Percentiles rank a stretch among this genome's conserved stretches.
These are phyloP conservation scores for Cryoendolithus antarcticus DNA, from an alignment of 2,329 filamentous ascomycete species.

Conservation along the genomic window DNA sequence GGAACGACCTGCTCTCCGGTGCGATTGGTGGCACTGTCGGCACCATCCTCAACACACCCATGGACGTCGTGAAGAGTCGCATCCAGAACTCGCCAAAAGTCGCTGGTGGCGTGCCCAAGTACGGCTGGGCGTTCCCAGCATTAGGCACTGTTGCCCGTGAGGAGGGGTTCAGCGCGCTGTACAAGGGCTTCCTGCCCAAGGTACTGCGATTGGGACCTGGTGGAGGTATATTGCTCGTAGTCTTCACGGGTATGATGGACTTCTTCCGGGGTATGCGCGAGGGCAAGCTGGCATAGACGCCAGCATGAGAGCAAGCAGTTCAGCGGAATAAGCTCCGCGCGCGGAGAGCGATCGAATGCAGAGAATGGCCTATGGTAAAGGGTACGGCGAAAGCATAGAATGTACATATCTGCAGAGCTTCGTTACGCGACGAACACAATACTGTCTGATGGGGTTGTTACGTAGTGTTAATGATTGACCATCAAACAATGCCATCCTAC, in stretches of 20 bases:
- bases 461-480: no score
- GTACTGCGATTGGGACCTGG: slow-evolving; percentile 66
- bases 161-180: slow-evolving; percentile 82
- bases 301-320: no score
- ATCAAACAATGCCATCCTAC: no score
- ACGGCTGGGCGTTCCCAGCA: slow-evolving; percentile 95
- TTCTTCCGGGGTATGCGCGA: slow-evolving; percentile 67
- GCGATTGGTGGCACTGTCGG: slow-evolving; percentile 78
- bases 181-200: slow-evolving; percentile 97
- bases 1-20: slow-evolving; percentile 80
- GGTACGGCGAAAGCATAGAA: no score
- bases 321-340: no score
- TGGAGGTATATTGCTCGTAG: slow-evolving; percentile 64
- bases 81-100: slow-evolving; percentile 90
- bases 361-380: no score
- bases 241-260: slow-evolving; percentile 81
- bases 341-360: no score
- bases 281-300: slow-evolving; percentile 12
- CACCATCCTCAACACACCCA: slow-evolving; percentile 85
- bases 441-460: no score
- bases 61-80: slow-evolving; percentile 95
- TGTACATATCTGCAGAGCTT: no score
- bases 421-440: no score
- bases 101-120: slow-evolving; percentile 70
- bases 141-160: slow-evolving; percentile 79